These are phyloP conservation scores for Yamadazyma jaroonii DNA, from an alignment of 1,139 yeast genomes.

Conservation along the genomic window DNA sequence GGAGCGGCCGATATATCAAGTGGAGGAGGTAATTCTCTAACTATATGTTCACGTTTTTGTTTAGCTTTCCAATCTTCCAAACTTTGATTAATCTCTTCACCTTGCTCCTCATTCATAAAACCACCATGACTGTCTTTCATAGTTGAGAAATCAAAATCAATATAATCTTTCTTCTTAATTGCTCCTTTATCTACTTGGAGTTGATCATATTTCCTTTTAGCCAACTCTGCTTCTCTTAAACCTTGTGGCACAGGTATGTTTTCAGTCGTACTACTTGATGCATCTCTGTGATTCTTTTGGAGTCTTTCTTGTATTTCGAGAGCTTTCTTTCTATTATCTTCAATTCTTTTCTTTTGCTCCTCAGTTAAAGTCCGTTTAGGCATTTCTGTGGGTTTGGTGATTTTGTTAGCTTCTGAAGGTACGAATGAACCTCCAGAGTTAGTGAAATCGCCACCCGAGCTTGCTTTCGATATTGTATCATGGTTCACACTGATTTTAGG, in stretches of 20 bases:
- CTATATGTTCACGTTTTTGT: conserved; percentile 42
- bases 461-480: conserved; percentile 1
- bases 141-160: conserved; percentile 88
- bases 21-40: conserved; percentile 65
- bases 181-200: conserved; percentile 34
- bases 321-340: conserved; percentile 58
- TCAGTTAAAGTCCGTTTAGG: conserved; percentile 33
- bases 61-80: conserved; percentile 79
- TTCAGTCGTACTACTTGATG: conserved; percentile 15
- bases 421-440: not conserved
- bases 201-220: conserved; percentile 9
- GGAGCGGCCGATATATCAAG: conserved; percentile 70
- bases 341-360: conserved; percentile 52
- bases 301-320: conserved; percentile 47
- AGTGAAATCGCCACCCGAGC: no score
- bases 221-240: conserved; percentile 10
- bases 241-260: conserved; percentile 11
- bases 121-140: conserved; percentile 92
- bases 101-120: conserved; percentile 31
- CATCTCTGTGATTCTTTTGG: conserved; percentile 32
- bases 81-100: conserved; percentile 36
- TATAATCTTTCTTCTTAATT: conserved; percentile 64
- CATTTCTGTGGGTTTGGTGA: not conserved
- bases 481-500: conserved; percentile 8
- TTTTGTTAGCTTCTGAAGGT: not conserved